These are phyloP conservation scores for Penicillium sp. DNA, from an alignment of 2,329 filamentous ascomycete genomes.

Conservation along the genomic window DNA sequence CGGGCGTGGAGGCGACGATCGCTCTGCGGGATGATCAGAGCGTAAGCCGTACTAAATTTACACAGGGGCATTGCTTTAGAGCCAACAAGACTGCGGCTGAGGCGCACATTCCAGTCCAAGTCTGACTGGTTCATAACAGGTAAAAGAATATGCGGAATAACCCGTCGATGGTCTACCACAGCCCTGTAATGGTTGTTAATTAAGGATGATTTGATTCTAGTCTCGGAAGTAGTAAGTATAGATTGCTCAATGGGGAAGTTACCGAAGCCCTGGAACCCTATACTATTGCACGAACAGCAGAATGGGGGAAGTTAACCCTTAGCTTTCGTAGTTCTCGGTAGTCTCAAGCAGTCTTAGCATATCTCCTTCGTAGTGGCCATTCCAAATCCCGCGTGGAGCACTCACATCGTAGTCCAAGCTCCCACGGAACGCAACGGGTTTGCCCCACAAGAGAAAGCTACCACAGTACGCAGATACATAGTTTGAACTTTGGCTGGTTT, in stretches of 20 bases:
- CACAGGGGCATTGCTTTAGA: conserved; percentile 9
- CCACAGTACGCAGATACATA: too few species aligned
- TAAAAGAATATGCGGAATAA: background rate
- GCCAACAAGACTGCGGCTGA: conserved; percentile 14
- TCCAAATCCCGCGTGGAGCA: conserved; percentile 15
- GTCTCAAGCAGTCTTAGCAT: too few species aligned
- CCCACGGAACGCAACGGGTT: conserved; percentile 21
- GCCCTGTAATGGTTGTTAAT: background rate
- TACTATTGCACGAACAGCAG: background rate
- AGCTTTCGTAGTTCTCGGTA: too few species aligned
- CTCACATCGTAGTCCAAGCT: conserved; percentile 17
- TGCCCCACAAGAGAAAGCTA: conserved; percentile 14
- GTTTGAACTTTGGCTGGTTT: background rate
- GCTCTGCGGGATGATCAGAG: conserved; percentile 26
- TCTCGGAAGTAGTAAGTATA: background rate
- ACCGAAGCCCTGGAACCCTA: too few species aligned
- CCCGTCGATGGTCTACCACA: background rate
- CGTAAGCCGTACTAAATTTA: conserved; percentile 24
- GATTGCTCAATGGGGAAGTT: background rate
- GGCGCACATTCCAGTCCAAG: conserved; percentile 4
- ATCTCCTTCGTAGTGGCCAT: background rate
- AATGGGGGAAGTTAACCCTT: background rate
- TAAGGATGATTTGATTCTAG: background rate
- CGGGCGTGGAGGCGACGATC: conserved; percentile 25
- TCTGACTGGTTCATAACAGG: background rate